phyloP scores from a whole-genome alignment of 169 alveolate species.

The Miamiensis avidus region DNA sequence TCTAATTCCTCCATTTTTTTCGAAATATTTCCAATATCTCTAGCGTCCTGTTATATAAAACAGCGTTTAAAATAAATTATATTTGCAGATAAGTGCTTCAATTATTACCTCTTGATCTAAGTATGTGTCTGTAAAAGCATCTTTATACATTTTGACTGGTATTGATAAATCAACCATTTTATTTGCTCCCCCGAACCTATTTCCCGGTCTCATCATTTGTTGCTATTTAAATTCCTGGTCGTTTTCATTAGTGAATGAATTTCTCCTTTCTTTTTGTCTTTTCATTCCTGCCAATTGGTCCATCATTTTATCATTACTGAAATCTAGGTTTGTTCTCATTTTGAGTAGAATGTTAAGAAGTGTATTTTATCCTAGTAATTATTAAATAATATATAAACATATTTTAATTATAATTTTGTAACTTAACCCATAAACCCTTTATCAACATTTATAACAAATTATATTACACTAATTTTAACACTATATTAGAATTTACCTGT shows the following conservation, averaged over 20 bases:
- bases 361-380: constrained; percentile 42
- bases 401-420: too few relatives aligned
- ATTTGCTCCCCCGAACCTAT: constrained; percentile 12
- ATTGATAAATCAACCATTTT: constrained; percentile 9
- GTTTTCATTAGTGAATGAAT: not conserved
- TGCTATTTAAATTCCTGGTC: constrained; percentile 30
- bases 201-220: constrained; percentile 2
- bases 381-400: not conserved
- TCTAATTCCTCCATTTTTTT: constrained; percentile 33
- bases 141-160: constrained; percentile 3
- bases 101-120: not conserved
- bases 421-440: too few relatives aligned
- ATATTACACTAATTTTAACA: too few relatives aligned
- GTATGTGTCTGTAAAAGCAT: not conserved
- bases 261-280: constrained; percentile 36
- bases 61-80: constrained; percentile 10
- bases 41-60: constrained; percentile 38
- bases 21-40: constrained; percentile 6
- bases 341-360: constrained; percentile 34
- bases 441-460: too few relatives aligned
- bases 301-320: constrained; percentile 32
- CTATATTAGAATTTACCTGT: too few relatives aligned
- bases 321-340: constrained; percentile 41
- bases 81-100: not conserved
- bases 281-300: constrained; percentile 18